Base-by-base conservation (phyloP, 148 eudicot species). In the Agrostemma githago region DNA sequence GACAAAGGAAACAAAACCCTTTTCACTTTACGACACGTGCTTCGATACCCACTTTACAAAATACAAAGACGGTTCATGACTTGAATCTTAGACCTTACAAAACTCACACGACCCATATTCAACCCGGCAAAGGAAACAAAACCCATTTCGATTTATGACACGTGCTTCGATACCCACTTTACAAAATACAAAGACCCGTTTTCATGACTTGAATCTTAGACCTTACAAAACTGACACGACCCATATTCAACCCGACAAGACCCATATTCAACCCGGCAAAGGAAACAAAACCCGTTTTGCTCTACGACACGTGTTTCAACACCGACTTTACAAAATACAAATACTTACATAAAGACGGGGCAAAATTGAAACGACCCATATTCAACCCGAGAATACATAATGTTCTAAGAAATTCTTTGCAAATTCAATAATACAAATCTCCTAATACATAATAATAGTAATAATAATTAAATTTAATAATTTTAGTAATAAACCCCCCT, bases 91-190 rank as follows among this genome's bases (percentile, higher is more conserved):
- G n/a, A n/a, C n/a, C n/a, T n/a, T n/a, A n/a, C n/a, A n/a, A n/a
- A n/a, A n/a, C n/a, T n/a, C n/a, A n/a, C n/a, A n/a, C n/a, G n/a
- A n/a, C n/a, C n/a, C n/a, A n/a, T n/a, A n/a, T n/a, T n/a, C n/a
- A n/a, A n/a, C n/a, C 46, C 62, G 38, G 14, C 11, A 62, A 64
- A 64, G 71, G 62, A 80, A 79, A 75, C 79, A 79, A 79, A n/a
- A n/a, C n/a, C n/a, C n/a, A n/a, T n/a, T n/a, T n/a, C n/a, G 69
- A 70, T 21, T 3, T 61, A 77, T 6, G 1, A 62, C 62, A 38
- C 17, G 41, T 9, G 15, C 34, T 26, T 61, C 34, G 62, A 17
- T 77, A 5, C 19, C 62, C 61, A 73, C 71, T 8, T 78, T 78
- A 42, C 76, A 42, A 42, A 42, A 42, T 64, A 66, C 76, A 2